Conservation (phyloP, 2,329 filamentous ascomycete species). For the Microthyrium microscopicum region DNA sequence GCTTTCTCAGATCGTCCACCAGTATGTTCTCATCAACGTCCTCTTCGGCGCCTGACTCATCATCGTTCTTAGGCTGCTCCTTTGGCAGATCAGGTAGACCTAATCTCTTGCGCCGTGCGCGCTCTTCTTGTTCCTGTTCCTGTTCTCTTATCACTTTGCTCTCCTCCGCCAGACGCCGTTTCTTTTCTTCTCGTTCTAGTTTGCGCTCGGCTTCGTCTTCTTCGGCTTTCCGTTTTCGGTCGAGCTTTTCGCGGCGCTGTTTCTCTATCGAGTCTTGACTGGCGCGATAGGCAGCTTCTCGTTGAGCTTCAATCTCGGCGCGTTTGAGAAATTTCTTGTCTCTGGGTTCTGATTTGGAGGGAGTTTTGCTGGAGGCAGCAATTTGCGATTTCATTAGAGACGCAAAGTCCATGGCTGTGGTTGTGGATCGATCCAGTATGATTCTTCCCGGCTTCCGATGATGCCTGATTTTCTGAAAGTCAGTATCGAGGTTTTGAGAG, state of each 20-base stretch:
- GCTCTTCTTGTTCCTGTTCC: slow-evolving; percentile 57
- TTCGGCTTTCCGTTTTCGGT: slow-evolving; percentile 74
- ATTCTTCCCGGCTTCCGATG: background rate
- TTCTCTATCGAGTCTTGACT: slow-evolving; percentile 62
- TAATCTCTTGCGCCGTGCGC: slow-evolving; percentile 53
- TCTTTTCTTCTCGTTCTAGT: slow-evolving; percentile 63
- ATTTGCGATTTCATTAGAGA: slow-evolving; percentile 88
- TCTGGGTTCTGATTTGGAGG: background rate
- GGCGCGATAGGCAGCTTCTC: slow-evolving; percentile 61
- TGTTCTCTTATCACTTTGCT: slow-evolving; percentile 53
- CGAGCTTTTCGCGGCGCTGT: slow-evolving; percentile 50
- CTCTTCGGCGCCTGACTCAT: slow-evolving; percentile 28
- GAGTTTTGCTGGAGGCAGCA: slow-evolving; percentile 26
- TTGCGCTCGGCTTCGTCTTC: slow-evolving; percentile 64
- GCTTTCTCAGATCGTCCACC: slow-evolving; percentile 44
- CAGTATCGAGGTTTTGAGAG: too few species aligned
- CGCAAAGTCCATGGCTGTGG: slow-evolving; percentile 73
- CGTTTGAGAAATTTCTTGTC: slow-evolving; percentile 69
- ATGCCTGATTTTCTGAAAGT: too few species aligned
- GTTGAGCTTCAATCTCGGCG: slow-evolving; percentile 69
- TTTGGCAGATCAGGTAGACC: slow-evolving; percentile 59
- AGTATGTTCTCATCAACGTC: slow-evolving; percentile 60
- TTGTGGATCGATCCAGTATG: background rate
- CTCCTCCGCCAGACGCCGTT: slow-evolving; percentile 64
- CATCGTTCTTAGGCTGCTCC: slow-evolving; percentile 27